Evolutionary conservation across 2,329 filamentous ascomycete genomes (phyloP).

Genomic region (Diaporthe sp.): DNA sequence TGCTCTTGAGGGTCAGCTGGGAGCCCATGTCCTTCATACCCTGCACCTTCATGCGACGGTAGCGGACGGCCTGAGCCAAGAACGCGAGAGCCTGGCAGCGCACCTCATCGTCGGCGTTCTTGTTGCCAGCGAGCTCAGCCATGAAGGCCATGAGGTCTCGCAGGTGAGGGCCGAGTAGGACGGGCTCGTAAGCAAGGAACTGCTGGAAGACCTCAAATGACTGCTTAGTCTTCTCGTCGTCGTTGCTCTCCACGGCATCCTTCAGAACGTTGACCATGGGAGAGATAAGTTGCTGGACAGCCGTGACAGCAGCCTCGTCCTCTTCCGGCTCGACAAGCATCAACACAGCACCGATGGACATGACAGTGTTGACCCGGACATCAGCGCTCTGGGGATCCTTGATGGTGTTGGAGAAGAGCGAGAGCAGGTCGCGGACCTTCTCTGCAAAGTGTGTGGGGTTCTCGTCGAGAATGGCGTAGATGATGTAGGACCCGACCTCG

Average conservation of each 20-base stretch:
- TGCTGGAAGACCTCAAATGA: constrained; percentile 98
- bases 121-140: constrained; percentile 85
- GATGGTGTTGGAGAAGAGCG: constrained; percentile 87
- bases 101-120: constrained; percentile 82
- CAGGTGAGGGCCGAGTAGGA: constrained; percentile 85
- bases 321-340: constrained; percentile 91
- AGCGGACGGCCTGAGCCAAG: constrained; percentile 91
- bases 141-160: constrained; percentile 93
- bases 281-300: constrained; percentile 84
- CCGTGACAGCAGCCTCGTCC: constrained; percentile 76
- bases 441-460: constrained; percentile 87
- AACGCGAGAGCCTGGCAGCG: constrained; percentile 92
- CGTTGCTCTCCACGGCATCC: constrained; percentile 79
- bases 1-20: constrained; percentile 85
- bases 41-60: constrained; percentile 96
- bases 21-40: constrained; percentile 85
- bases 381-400: constrained; percentile 90
- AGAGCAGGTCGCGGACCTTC: constrained; percentile 82
- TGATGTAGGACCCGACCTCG: constrained; percentile 91
- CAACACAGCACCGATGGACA: constrained; percentile 87
- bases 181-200: constrained; percentile 88
- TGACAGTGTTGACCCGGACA: constrained; percentile 93
- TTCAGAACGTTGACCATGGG: constrained; percentile 92
- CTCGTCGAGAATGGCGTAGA: constrained; percentile 90
- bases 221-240: constrained; percentile 90